phyloP scores from a whole-genome alignment of 2,329 filamentous ascomycete species.

The Fusarium euwallaceae region DNA sequence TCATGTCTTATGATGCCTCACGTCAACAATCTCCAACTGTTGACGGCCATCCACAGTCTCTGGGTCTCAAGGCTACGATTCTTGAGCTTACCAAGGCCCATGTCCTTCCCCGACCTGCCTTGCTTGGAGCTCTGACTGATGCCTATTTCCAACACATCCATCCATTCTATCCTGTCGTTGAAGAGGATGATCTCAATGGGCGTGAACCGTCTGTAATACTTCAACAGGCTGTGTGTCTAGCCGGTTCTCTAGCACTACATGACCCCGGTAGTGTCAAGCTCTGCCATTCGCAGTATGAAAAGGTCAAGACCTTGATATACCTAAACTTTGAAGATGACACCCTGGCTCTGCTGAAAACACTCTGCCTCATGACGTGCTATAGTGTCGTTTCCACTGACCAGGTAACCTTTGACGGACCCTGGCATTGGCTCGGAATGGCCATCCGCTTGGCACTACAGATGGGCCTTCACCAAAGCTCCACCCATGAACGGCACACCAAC shows the following conservation, averaged over 20 bases:
- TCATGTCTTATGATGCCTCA: not conserved
- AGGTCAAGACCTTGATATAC: conserved; percentile 7
- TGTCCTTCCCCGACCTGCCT: not conserved
- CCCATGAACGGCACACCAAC: not conserved
- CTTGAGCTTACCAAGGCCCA: not conserved
- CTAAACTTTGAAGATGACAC: conserved; percentile 5
- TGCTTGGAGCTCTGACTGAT: conserved; percentile 7
- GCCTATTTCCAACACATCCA: conserved; percentile 4
- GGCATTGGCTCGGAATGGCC: conserved; percentile 13
- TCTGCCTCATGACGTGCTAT: conserved; percentile 12
- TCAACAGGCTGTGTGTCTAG: conserved; percentile 11
- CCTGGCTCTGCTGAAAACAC: conserved; percentile 4
- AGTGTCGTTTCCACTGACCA: not conserved
- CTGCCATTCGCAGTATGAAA: conserved; percentile 8
- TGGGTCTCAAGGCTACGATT: not conserved
- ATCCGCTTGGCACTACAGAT: conserved; percentile 12
- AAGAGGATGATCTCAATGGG: not conserved
- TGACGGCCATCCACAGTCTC: not conserved
- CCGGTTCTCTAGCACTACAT: conserved; percentile 7
- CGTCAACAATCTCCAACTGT: not conserved
- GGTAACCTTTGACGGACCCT: conserved; percentile 9
- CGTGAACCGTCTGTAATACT: conserved; percentile 1
- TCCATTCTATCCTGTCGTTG: conserved; percentile 5
- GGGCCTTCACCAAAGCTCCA: conserved; percentile 8
- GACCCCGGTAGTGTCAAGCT: not conserved